Evolutionary conservation across 495 filamentous ascomycete genomes (phyloP), one percentile per base, ranked within the genome.

Genomic region (Penicillium chermesinum): DNA sequence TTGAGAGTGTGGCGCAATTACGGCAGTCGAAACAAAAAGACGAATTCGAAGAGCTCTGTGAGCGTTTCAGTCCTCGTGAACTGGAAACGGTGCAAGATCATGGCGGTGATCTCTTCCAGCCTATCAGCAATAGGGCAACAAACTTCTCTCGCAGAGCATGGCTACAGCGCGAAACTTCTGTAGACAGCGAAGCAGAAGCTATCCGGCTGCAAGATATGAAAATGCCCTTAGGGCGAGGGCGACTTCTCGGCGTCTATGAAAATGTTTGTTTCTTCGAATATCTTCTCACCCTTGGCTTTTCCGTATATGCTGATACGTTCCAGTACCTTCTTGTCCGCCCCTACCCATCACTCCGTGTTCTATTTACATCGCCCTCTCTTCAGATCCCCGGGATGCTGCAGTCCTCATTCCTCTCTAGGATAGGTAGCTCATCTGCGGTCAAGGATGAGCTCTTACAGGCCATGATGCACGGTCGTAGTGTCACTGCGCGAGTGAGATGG

Each of bases 401-500:
- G 48, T 77, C 80, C 0, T 76, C 77, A 30, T 79, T 85, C 53
- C 14, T 57, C 1, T 46, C 54, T 32, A 72, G 76, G 20, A 79
- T 84, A 44, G 79, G 79, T 22, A 75, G 77, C 19, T 66, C 68
- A 32, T 42, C 59, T 2, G 64, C 73, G 69, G 78, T n/a, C 12
- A 71, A 78, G 7, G 71, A 79, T n/a, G 72, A 77, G 7, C 72
- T 85, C 12, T 52, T 73, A 13, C 59, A 69, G 8, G 82, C 82
- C 4, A 69, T 85, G 37, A 72, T 72, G 43, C 64, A 70, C 19
- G 82, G 82, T 3, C 72, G 79, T 20, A 80, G 79, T 50, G 82
- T 85, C 21, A 85, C 82, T 1, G 82, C 82, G 1, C 80, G 83
- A 32, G 74, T 84, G 38, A 75, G 73, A 40, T 85, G 82, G 82